A percentile compares a stretch with the other conserved stretches of the same genome.
phyloP scores from a whole-genome alignment of 1,284 basidiomycete species.

The Salmacisia buchloeana region DNA sequence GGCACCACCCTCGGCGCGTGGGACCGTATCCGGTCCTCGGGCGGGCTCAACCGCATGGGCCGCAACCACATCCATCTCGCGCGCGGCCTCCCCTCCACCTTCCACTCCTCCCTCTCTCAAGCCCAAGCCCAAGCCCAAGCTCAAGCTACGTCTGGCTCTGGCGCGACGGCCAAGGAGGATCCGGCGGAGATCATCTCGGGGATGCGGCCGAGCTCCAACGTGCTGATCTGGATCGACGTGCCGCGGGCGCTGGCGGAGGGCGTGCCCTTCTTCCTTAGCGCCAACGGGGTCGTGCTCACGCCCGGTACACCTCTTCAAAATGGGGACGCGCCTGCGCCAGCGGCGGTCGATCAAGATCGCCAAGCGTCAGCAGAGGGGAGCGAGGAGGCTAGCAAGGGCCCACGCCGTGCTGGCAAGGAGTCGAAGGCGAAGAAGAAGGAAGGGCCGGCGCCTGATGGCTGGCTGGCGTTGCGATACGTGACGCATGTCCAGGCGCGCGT shows the following conservation, averaged over 20 bases:
- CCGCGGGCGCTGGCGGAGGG: slow-evolving; percentile 65
- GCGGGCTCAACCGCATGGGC: slow-evolving; percentile 75
- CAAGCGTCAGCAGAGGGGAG: background rate
- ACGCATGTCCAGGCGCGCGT: background rate
- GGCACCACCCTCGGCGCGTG: slow-evolving; percentile 54
- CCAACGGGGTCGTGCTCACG: slow-evolving; percentile 77
- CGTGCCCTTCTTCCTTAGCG: slow-evolving; percentile 67
- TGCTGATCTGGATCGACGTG: slow-evolving; percentile 72
- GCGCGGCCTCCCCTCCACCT: slow-evolving; percentile 53
- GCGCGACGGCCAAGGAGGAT: background rate
- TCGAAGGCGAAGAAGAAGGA: background rate
- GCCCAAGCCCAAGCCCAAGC: background rate
- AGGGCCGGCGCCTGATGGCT: background rate
- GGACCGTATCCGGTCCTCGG: slow-evolving; percentile 37
- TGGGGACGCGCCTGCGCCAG: too few species aligned
- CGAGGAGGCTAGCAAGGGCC: background rate
- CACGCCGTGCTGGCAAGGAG: background rate
- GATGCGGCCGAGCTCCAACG: slow-evolving; percentile 67
- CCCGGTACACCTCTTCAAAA: slow-evolving; percentile 56
- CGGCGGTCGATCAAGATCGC: too few species aligned
- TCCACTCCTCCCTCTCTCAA: background rate
- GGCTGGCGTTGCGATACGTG: background rate
- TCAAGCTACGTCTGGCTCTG: too few species aligned
- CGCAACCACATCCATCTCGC: slow-evolving; percentile 85
- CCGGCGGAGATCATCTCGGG: slow-evolving; percentile 51